These are phyloP conservation scores for Cyclostephanos tholiformis DNA, from an alignment of 108 stramenopile genomes.

Conservation along the genomic window DNA sequence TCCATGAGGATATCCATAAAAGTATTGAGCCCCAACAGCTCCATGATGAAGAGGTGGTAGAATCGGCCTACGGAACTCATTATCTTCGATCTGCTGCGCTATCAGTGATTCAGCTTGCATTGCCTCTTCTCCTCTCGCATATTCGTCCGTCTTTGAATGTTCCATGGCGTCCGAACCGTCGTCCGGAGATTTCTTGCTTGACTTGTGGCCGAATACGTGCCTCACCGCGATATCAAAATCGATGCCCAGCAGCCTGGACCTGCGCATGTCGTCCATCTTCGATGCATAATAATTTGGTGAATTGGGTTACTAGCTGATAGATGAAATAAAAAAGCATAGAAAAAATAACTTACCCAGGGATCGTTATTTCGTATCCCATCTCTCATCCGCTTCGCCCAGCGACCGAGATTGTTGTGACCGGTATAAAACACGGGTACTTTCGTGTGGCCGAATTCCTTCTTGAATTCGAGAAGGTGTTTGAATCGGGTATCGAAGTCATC, in stretches of 20 bases:
- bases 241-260: conserved; percentile 17
- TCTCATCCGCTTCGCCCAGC: conserved; percentile 43
- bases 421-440: conserved; percentile 28
- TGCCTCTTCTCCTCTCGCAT: not conserved
- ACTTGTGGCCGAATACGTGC: conserved; percentile 25
- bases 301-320: not conserved
- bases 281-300: too few species aligned
- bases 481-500: conserved; percentile 41
- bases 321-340: not conserved
- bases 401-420: conserved; percentile 29
- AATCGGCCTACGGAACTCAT: conserved; percentile 10
- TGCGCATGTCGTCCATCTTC: conserved; percentile 23
- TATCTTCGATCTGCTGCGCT: conserved; percentile 1
- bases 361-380: conserved; percentile 37
- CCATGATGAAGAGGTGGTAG: conserved; percentile 1
- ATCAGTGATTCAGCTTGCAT: not conserved
- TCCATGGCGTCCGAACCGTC: not conserved
- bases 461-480: conserved; percentile 30
- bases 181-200: conserved; percentile 6
- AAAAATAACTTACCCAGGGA: conserved; percentile 19
- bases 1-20: not conserved
- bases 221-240: conserved; percentile 33
- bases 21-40: not conserved
- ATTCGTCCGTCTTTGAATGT: not conserved
- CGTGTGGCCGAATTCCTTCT: conserved; percentile 30